Evolutionary conservation across 495 filamentous ascomycete genomes (phyloP).

Genomic region (Penicillium manginii): DNA sequence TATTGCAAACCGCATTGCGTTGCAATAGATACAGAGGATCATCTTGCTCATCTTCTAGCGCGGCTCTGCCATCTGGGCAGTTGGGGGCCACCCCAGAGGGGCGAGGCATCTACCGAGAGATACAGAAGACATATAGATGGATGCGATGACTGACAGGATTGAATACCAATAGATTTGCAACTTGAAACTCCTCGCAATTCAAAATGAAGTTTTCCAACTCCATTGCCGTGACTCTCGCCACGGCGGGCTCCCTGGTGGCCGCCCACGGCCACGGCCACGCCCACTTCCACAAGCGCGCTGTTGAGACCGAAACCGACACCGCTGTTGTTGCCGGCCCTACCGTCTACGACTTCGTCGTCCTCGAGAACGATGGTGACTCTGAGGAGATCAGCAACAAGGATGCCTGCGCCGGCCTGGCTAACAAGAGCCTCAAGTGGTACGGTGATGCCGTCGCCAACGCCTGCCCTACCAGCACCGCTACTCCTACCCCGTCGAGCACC

Average conservation of each 20-base stretch:
- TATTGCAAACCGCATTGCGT: neutral
- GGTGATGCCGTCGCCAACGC: conserved; percentile 34
- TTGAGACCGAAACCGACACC: conserved; percentile 39
- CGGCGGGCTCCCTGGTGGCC: conserved; percentile 49
- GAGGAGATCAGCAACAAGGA: conserved; percentile 53
- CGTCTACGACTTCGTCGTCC: conserved; percentile 62
- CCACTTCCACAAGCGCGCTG: conserved; percentile 47
- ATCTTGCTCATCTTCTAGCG: neutral
- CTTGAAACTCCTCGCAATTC: conserved; percentile 18
- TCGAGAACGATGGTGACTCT: conserved; percentile 14
- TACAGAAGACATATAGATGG: neutral
- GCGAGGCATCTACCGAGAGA: neutral
- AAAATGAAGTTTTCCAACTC: conserved; percentile 51
- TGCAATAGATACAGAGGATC: too few relatives aligned
- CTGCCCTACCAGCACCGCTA: conserved; percentile 32
- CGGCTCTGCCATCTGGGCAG: neutral
- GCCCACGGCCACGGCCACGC: conserved; percentile 49
- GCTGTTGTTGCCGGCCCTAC: conserved; percentile 58
- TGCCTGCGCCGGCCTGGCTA: conserved; percentile 64
- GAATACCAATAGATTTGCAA: conserved; percentile 8
- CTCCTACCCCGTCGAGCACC: conserved; percentile 24
- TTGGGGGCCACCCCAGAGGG: neutral
- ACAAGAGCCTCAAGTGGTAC: conserved; percentile 52
- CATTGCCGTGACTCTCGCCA: conserved; percentile 47
- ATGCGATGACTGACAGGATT: conserved; percentile 4